Conservation (phyloP, 164 flowering plant genomes). For the Vitis rupestris region DNA sequence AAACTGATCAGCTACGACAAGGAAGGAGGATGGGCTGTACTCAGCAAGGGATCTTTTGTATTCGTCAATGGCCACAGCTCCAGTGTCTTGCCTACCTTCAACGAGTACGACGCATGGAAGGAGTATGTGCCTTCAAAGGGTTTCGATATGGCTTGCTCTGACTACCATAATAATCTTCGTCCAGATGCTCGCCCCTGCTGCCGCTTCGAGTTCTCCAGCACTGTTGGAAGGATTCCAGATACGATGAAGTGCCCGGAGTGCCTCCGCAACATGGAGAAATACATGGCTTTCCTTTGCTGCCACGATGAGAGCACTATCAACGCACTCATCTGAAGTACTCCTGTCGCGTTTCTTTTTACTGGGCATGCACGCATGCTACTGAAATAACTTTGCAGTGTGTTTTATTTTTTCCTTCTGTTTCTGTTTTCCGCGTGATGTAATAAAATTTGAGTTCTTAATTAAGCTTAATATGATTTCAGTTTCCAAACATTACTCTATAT, state of each 20-base stretch:
- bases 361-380: no score
- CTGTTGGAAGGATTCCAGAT: conserved; percentile 25
- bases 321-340: neutral
- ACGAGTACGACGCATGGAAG: conserved; percentile 29
- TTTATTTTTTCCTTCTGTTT: no score
- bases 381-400: no score
- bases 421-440: no score
- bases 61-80: conserved; percentile 23
- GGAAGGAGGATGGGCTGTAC: conserved; percentile 30
- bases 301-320: conserved; percentile 22
- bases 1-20: conserved; percentile 35
- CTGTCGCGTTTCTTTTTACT: no score
- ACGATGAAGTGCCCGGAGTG: conserved; percentile 41
- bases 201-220: conserved; percentile 36
- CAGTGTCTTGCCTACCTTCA: conserved; percentile 16
- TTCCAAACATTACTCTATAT: no score
- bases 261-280: conserved; percentile 34
- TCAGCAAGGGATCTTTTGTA: conserved; percentile 23
- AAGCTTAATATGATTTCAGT: no score
- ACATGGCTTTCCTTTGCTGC: conserved; percentile 38
- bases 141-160: conserved; percentile 11
- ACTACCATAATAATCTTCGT: conserved; percentile 22
- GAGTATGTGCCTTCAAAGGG: conserved; percentile 14
- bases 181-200: conserved; percentile 23
- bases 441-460: no score